Evolutionary conservation across 306 rosid species (phyloP).

Genomic region (Boehmeria nivea): DNA sequence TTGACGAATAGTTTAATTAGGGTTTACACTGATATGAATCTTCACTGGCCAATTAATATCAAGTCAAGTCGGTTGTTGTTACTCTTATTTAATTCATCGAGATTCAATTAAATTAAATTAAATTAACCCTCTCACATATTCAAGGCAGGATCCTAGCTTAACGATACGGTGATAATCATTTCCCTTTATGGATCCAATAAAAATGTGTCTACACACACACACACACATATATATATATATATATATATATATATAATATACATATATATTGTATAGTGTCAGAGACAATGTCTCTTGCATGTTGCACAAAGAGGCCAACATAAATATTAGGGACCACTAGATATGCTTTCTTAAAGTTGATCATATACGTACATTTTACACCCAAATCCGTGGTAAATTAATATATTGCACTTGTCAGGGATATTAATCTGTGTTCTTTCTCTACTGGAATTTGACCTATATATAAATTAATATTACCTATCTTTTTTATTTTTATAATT

Average conservation of each 20-base stretch:
- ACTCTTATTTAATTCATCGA: slow-evolving; percentile 25
- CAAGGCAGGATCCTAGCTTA: slow-evolving; percentile 61
- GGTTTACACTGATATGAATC: slow-evolving; percentile 31
- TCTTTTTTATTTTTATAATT: background rate
- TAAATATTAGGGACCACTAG: slow-evolving; percentile 61
- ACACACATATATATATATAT: too few relatives aligned
- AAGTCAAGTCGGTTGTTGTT: too few relatives aligned
- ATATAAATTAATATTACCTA: too few relatives aligned
- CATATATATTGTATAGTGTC: slow-evolving; percentile 42
- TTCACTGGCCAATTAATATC: slow-evolving; percentile 33
- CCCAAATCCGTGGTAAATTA: background rate
- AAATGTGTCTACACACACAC: slow-evolving; percentile 38
- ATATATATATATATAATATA: too few relatives aligned
- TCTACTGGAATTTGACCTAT: slow-evolving; percentile 4
- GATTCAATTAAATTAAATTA: slow-evolving; percentile 23
- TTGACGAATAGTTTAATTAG: slow-evolving; percentile 32
- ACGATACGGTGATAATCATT: slow-evolving; percentile 48
- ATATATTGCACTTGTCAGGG: background rate
- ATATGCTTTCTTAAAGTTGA: slow-evolving; percentile 58
- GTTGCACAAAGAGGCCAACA: slow-evolving; percentile 62
- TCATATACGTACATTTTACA: slow-evolving; percentile 29
- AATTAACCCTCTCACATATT: slow-evolving; percentile 18
- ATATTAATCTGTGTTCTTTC: slow-evolving; percentile 9
- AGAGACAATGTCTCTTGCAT: slow-evolving; percentile 51
- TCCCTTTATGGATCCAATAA: slow-evolving; percentile 39